A percentile compares a stretch with the other conserved stretches of the same genome.
These are phyloP conservation scores for Dactylorhiza incarnata DNA, from an alignment of 106 monocot species.

Conservation along the genomic window DNA sequence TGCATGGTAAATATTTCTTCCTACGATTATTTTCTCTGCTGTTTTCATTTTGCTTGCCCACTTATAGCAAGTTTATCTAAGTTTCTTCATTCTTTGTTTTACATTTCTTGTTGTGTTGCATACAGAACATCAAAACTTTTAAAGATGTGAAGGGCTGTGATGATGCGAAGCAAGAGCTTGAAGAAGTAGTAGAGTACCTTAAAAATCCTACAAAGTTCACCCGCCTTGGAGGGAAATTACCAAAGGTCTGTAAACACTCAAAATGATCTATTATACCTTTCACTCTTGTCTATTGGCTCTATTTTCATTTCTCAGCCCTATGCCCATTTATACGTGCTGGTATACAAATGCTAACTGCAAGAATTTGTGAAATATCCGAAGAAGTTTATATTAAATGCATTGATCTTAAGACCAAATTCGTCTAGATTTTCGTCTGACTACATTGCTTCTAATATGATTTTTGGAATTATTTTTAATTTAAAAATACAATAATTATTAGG, in stretches of 20 bases:
- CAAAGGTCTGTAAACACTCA: constrained; percentile 51
- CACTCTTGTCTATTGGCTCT: not conserved
- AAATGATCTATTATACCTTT: not conserved
- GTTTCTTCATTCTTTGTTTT: not conserved
- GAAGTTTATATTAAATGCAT: not conserved
- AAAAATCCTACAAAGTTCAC: constrained; percentile 94
- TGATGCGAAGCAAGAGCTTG: constrained; percentile 99
- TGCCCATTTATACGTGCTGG: not conserved
- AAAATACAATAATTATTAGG: too few relatives aligned
- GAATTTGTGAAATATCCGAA: not conserved
- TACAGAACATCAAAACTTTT: constrained; percentile 94
- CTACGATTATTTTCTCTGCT: not conserved
- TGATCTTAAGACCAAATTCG: not conserved
- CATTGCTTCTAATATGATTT: too few relatives aligned
- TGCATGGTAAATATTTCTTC: not conserved
- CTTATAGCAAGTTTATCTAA: not conserved
- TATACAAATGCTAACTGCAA: not conserved
- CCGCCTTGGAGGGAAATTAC: constrained; percentile 91
- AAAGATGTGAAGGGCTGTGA: constrained; percentile 99
- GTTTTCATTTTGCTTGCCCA: not conserved
- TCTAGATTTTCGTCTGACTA: too few relatives aligned
- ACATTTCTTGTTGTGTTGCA: not conserved
- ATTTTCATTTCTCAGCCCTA: not conserved
- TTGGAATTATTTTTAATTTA: too few relatives aligned
- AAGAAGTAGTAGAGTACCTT: constrained; percentile 97